These are phyloP conservation scores for Prunus fruticosa DNA, from an alignment of 306 rosid genomes.

Conservation along the genomic window DNA sequence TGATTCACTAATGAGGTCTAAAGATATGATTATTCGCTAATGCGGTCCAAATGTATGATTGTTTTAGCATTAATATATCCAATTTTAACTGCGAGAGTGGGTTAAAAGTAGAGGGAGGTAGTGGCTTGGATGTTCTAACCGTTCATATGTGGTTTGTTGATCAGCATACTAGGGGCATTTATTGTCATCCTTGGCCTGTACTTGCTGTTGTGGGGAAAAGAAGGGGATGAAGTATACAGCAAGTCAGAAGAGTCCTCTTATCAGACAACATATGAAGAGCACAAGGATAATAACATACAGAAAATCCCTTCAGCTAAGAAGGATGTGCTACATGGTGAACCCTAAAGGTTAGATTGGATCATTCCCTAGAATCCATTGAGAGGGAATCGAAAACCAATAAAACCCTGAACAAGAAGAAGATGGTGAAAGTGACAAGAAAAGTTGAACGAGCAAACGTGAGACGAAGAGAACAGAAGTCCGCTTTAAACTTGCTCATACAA, in stretches of 20 bases:
- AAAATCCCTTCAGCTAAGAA: background rate
- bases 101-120: too few relatives aligned
- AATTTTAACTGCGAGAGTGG: too few relatives aligned
- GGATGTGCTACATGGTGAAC: background rate
- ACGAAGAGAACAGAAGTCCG: background rate
- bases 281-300: background rate
- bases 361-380: background rate
- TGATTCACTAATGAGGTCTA: too few relatives aligned
- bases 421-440: background rate
- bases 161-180: constrained; percentile 68
- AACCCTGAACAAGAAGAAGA: background rate
- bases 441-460: background rate
- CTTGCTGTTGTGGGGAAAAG: constrained; percentile 82
- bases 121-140: background rate
- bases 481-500: background rate
- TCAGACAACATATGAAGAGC: background rate
- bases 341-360: background rate
- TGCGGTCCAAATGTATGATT: too few relatives aligned
- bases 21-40: too few relatives aligned
- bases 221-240: constrained; percentile 36
- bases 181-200: constrained; percentile 66
- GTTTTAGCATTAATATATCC: too few relatives aligned
- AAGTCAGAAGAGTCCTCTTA: constrained; percentile 33
- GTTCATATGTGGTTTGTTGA: constrained; percentile 8
- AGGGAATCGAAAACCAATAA: background rate